Evolutionary conservation across 2,329 filamentous ascomycete species (phyloP), one percentile per base, ranked within the genome.

Genomic region (Cordyceps javanica): DNA sequence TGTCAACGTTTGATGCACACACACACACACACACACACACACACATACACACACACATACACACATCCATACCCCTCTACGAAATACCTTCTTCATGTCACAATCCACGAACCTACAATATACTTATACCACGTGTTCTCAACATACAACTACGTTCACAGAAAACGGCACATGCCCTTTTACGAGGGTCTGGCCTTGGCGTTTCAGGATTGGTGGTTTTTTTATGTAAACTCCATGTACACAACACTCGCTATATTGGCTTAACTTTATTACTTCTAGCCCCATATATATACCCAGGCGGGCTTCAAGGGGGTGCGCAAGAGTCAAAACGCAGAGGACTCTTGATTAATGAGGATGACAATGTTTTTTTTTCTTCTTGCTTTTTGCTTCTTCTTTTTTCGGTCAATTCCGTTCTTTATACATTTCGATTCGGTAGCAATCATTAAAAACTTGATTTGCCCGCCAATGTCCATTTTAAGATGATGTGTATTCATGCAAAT

Each of bases 331-430:
- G 23, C 21, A 55, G 30, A 26, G 42, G 52, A 38, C 41, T 36
- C 51, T 54, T 45, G 51, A 34, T 36, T 55, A 55, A 55, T 55
- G 42, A 46, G 42, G 52, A 55, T 48, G 52, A 39, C 14, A 30
- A 42, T 26, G 28, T 36, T 8, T 16, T 28, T 28, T n/a, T n/a
- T n/a, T n/a, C n/a, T n/a, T n/a, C n/a, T n/a, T n/a, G n/a, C n/a
- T n/a, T n/a, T n/a, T n/a, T n/a, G n/a, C n/a, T n/a, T n/a, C n/a
- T n/a, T n/a, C n/a, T n/a, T n/a, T n/a, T n/a, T n/a, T n/a, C n/a
- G n/a, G n/a, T n/a, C n/a, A n/a, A n/a, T n/a, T 41, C 4, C 5
- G 23, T 19, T n/a, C 19, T 42, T 2, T 52, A 45, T 28, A 25
- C 45, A 21, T 36, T 26, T 9, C 34, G 28, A n/a, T 28, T 32